These are phyloP conservation scores for Boletus semigastroideus DNA, from an alignment of 1,284 basidiomycete species.

Conservation along the genomic window DNA sequence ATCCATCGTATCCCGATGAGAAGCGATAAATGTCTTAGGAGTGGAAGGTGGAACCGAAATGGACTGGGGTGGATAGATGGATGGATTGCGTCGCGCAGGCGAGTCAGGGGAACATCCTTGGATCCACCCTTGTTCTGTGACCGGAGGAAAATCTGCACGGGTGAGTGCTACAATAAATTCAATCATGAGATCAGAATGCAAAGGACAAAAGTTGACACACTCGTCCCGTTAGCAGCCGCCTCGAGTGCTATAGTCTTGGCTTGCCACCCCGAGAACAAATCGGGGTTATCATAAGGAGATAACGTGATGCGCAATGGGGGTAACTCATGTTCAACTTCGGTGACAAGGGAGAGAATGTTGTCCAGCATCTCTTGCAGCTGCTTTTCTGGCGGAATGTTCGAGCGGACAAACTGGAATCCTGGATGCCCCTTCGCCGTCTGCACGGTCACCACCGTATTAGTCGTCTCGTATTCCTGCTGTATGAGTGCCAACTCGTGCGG, in stretches of 20 bases:
- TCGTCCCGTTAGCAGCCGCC: slow-evolving; percentile 29
- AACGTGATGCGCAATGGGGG: slow-evolving; percentile 33
- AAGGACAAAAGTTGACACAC: slow-evolving; percentile 18
- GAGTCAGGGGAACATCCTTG: slow-evolving; percentile 27
- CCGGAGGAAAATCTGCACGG: slow-evolving; percentile 24
- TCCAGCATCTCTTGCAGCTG: background rate
- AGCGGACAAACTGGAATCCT: slow-evolving; percentile 12
- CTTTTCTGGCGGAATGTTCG: slow-evolving; percentile 7
- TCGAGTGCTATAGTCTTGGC: slow-evolving; percentile 24
- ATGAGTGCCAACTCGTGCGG: slow-evolving; percentile 43
- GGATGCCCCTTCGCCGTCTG: slow-evolving; percentile 7
- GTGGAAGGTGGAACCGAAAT: background rate
- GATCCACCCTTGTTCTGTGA: slow-evolving; percentile 23
- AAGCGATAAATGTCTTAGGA: slow-evolving; percentile 53
- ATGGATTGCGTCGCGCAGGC: slow-evolving; percentile 13
- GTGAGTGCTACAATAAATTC: slow-evolving; percentile 21
- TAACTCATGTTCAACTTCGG: slow-evolving; percentile 23
- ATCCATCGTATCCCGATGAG: slow-evolving; percentile 56
- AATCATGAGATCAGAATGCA: background rate
- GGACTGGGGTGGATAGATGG: background rate
- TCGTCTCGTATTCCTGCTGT: slow-evolving; percentile 39
- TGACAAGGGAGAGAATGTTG: slow-evolving; percentile 17
- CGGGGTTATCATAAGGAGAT: slow-evolving; percentile 32
- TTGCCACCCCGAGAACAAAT: slow-evolving; percentile 29
- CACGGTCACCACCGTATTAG: slow-evolving; percentile 8